A percentile compares a stretch with the other conserved stretches of the same genome.
Evolutionary conservation across 1,139 yeast species (phyloP).

Genomic region (Geotrichum histeridarum): DNA sequence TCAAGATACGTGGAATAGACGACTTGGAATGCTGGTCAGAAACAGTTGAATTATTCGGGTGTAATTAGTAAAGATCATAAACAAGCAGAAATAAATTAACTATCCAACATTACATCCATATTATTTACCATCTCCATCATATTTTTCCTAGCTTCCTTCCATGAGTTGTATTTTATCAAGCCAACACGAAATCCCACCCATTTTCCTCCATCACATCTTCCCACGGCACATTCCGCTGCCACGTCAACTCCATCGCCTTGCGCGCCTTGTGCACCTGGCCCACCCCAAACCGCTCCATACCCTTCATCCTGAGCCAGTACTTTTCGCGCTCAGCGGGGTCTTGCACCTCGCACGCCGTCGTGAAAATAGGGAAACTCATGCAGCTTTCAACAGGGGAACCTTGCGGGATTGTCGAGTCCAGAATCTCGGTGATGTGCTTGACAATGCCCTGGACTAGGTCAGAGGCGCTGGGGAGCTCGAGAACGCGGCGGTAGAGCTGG

Average conservation of each 20-base stretch:
- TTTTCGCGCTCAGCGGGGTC: slow-evolving; percentile 38
- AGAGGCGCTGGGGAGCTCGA: slow-evolving; percentile 43
- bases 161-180: slow-evolving; percentile 16
- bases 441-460: slow-evolving; percentile 45
- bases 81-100: not conserved
- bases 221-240: slow-evolving; percentile 38
- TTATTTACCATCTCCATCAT: not conserved
- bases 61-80: too few relatives aligned
- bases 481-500: slow-evolving; percentile 49
- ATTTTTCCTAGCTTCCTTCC: not conserved
- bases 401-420: slow-evolving; percentile 42
- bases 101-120: not conserved
- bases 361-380: slow-evolving; percentile 48
- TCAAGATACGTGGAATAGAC: not conserved
- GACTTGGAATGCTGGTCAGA: too few relatives aligned
- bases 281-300: slow-evolving; percentile 45
- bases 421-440: slow-evolving; percentile 38
- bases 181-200: slow-evolving; percentile 32
- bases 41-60: too few relatives aligned
- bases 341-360: slow-evolving; percentile 51
- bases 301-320: slow-evolving; percentile 40
- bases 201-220: slow-evolving; percentile 31
- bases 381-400: slow-evolving; percentile 49
- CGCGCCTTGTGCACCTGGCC: slow-evolving; percentile 44
- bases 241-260: slow-evolving; percentile 47